Evolutionary conservation across 2,329 filamentous ascomycete genomes (phyloP), one percentile per base, ranked within the genome.

Genomic region (Verticillium dahliae): DNA sequence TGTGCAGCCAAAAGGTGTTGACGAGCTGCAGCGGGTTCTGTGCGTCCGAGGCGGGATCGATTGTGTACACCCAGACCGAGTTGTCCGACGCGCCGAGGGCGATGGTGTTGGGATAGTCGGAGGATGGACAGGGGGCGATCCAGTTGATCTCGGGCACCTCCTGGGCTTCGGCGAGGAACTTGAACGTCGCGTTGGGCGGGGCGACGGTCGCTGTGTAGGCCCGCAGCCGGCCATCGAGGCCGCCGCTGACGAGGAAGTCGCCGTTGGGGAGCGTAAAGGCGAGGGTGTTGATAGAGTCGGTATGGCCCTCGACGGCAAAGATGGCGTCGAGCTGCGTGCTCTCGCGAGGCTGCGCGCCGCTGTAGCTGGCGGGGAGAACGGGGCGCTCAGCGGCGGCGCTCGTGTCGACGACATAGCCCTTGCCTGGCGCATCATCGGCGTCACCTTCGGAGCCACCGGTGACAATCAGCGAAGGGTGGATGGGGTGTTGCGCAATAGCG

Each of bases 91-190:
- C 92, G 62, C 95, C 95, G 7, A 99, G 79, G 0, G 95, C 95
- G 65, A 99, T 73, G 9, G 91, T 87, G 76, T 97, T 96, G 63
- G 89, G 85, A 72, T 91, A 86, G 6, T 81, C 78, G 13, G 86
- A 75, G 64, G 88, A 81, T 1, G 93, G 92, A 72, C 91, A 96
- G 0, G 92, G 77, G 1, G 81, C 76, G 38, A 98, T 76, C 93
- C 94, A 99, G 79, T 95, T 96, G 70, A 99, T 89, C 76, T 98
- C 94, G 68, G 96, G 90, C 10, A 97, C 94, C 74, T 99, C 95
- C 70, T 92, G 90, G 3, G 87, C 85, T 70, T 95, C 90, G 61
- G 84, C 90, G 9, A 96, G 75, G 69, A 90, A 90, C 55, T 82
- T 79, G 70, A 85, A 75, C 59, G 80, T 76, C 56, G 80, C 73